These are phyloP conservation scores for Apiospora arundinis DNA, from an alignment of 2,329 filamentous ascomycete species.

Conservation along the genomic window DNA sequence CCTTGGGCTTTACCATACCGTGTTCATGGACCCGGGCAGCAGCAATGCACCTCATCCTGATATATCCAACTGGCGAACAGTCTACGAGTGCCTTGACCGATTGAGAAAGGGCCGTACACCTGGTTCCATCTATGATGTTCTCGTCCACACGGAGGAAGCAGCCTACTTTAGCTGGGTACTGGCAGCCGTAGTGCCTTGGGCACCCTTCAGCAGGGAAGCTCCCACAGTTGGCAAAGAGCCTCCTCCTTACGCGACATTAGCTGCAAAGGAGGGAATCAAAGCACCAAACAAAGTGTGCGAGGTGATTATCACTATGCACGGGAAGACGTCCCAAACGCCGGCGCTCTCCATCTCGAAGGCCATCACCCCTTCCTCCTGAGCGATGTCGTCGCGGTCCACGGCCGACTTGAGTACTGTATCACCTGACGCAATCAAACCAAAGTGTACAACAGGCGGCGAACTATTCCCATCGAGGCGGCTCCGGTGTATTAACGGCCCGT, in stretches of 20 bases:
- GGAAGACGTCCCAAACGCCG: conserved; percentile 40
- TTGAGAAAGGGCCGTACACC: conserved; percentile 52
- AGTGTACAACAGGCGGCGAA: conserved; percentile 38
- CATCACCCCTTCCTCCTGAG: conserved; percentile 33
- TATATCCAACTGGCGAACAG: conserved; percentile 63
- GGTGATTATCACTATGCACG: conserved; percentile 39
- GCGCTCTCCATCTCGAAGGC: conserved; percentile 45
- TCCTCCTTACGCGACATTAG: too few relatives aligned
- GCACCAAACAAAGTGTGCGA: too few relatives aligned
- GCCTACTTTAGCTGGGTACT: conserved; percentile 79
- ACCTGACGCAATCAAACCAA: conserved; percentile 47
- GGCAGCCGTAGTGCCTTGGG: conserved; percentile 78
- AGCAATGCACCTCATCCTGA: conserved; percentile 59
- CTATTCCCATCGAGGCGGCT: conserved; percentile 25
- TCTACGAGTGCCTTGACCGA: conserved; percentile 68
- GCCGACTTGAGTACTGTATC: conserved; percentile 49
- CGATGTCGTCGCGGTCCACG: conserved; percentile 43
- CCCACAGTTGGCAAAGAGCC: too few relatives aligned
- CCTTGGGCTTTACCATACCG: conserved; percentile 71
- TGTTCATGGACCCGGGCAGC: conserved; percentile 74
- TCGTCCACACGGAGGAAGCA: conserved; percentile 70
- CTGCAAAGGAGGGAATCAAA: too few relatives aligned
- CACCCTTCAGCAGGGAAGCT: too few relatives aligned
- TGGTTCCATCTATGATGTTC: conserved; percentile 55
- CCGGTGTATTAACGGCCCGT: conserved; percentile 30